These are phyloP conservation scores for Croton setiger DNA, from an alignment of 441 rosid genomes.

Conservation along the genomic window DNA sequence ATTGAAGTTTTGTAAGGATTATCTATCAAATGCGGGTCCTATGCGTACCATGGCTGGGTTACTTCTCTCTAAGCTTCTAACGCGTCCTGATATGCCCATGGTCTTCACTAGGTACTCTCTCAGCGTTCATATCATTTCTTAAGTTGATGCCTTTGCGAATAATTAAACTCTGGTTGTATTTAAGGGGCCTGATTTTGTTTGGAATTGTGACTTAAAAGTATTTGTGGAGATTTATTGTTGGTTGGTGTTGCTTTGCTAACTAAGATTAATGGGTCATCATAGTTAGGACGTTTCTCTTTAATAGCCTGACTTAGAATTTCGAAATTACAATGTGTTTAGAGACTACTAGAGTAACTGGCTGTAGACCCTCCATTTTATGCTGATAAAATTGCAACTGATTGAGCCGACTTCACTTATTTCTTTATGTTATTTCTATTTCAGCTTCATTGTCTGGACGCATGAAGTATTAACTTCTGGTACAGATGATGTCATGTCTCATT, in stretches of 20 bases:
- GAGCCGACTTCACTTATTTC: not conserved
- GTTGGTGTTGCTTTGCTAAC: not conserved
- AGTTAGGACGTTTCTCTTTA: not conserved
- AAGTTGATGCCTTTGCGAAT: too few relatives aligned
- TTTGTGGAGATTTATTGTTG: not conserved
- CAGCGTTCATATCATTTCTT: conserved; percentile 2
- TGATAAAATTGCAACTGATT: not conserved
- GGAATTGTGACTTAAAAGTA: not conserved
- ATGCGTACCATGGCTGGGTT: conserved; percentile 88
- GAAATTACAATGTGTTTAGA: not conserved
- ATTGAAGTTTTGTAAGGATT: conserved; percentile 70
- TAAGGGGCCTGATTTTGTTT: not conserved
- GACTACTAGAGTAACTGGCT: too few relatives aligned
- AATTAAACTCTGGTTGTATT: not conserved
- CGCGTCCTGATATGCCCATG: conserved; percentile 88
- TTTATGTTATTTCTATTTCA: conserved; percentile 32
- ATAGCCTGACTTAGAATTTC: not conserved
- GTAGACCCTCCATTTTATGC: not conserved
- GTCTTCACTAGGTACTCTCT: conserved; percentile 63
- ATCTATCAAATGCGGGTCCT: conserved; percentile 84
- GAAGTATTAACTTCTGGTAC: conserved; percentile 57
- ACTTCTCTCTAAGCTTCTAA: conserved; percentile 74
- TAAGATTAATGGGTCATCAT: not conserved
- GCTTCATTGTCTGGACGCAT: conserved; percentile 84
- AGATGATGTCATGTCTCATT: conserved; percentile 62